Conservation (phyloP, 2,329 filamentous ascomycete species). For the Trichophyton benhamiae region DNA sequence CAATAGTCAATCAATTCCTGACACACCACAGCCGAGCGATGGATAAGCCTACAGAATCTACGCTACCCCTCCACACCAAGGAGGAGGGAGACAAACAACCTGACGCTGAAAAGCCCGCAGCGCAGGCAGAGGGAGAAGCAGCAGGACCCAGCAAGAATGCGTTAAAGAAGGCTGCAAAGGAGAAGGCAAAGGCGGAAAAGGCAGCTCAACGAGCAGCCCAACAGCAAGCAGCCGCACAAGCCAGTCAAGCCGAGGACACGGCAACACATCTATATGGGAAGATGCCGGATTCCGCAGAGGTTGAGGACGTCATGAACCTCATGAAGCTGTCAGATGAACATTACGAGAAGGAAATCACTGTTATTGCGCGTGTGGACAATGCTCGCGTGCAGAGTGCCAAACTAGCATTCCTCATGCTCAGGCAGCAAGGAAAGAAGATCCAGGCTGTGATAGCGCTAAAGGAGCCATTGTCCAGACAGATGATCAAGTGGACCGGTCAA, state of each 20-base stretch:
- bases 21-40: constrained; percentile 6
- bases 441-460: constrained; percentile 65
- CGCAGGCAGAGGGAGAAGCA: constrained; percentile 22
- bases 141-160: constrained; percentile 60
- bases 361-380: constrained; percentile 78
- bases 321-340: constrained; percentile 42
- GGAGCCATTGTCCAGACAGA: constrained; percentile 58
- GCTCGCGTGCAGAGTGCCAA: constrained; percentile 78
- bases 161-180: constrained; percentile 76
- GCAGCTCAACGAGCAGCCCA: constrained; percentile 58
- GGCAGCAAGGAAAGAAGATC: constrained; percentile 64
- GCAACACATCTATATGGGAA: constrained; percentile 69
- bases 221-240: constrained; percentile 56
- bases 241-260: constrained; percentile 47
- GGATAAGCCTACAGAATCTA: constrained; percentile 11
- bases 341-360: constrained; percentile 57
- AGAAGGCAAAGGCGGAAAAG: constrained; percentile 78
- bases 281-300: constrained; percentile 46
- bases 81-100: constrained; percentile 9
- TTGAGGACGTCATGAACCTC: constrained; percentile 50
- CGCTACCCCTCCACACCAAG: constrained; percentile 11
- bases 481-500: constrained; percentile 81
- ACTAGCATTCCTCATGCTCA: constrained; percentile 78
- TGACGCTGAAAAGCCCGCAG: background rate
- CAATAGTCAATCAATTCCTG: background rate